A percentile compares a stretch with the other conserved stretches of the same genome.
These are phyloP conservation scores for Pascua sp. DNA, from an alignment of 1,284 basidiomycete genomes.

Conservation along the genomic window DNA sequence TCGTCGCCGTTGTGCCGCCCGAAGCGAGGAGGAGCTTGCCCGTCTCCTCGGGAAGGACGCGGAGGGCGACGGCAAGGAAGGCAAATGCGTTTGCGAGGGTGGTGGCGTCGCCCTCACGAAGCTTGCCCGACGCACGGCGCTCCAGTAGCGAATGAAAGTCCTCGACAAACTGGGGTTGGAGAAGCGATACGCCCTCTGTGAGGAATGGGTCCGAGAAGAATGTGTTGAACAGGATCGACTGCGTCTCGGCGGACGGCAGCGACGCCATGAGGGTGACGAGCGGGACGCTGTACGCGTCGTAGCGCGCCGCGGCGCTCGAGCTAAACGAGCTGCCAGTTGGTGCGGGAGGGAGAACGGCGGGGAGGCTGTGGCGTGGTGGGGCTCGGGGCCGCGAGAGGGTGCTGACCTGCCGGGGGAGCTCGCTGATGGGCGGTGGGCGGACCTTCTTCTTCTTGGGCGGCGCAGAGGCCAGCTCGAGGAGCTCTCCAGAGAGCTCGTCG, in stretches of 20 bases:
- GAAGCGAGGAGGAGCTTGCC: conserved; percentile 38
- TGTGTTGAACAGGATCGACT: conserved; percentile 38
- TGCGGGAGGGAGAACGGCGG: not conserved
- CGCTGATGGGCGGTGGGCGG: conserved; percentile 3
- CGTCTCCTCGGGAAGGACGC: conserved; percentile 43
- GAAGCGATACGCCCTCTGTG: conserved; percentile 42
- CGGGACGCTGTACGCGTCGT: conserved; percentile 33
- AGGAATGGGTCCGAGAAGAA: conserved; percentile 45
- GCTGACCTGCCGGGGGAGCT: conserved; percentile 2
- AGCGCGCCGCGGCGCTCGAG: conserved; percentile 8
- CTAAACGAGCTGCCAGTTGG: not conserved
- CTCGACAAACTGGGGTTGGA: conserved; percentile 37
- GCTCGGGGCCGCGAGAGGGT: conserved; percentile 5
- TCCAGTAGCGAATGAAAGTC: conserved; percentile 35
- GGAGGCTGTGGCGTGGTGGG: conserved; percentile 10
- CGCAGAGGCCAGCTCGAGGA: conserved; percentile 37
- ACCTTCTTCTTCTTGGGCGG: conserved; percentile 40
- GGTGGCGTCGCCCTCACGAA: conserved; percentile 40
- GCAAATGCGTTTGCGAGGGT: conserved; percentile 41
- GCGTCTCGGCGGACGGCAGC: conserved; percentile 36
- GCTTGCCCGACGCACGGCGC: conserved; percentile 19
- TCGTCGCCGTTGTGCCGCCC: conserved; percentile 10
- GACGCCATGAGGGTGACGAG: conserved; percentile 31
- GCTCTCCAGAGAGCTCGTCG: conserved; percentile 32
- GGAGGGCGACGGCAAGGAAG: conserved; percentile 34